phyloP scores from a whole-genome alignment of 805 yeast genomes.

The Hanseniaspora mollemarum region DNA sequence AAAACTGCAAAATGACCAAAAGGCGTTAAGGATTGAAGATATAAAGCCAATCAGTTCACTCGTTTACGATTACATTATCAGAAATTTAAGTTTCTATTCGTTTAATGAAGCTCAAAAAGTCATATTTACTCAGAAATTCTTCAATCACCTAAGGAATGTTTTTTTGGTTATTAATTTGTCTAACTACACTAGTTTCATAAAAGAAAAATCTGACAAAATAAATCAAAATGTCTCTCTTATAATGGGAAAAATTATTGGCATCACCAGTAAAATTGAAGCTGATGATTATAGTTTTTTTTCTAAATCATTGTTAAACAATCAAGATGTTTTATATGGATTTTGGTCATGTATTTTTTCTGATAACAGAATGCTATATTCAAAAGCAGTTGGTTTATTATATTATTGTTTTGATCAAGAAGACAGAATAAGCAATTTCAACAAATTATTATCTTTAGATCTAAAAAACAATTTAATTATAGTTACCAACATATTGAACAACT shows the following conservation, averaged over 20 bases:
- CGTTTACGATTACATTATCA: conserved; percentile 12
- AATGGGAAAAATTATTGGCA: conserved; percentile 21
- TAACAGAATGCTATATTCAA: conserved; percentile 45
- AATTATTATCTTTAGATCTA: conserved; percentile 37
- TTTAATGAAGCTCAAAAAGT: conserved; percentile 6
- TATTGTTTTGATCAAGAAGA: conserved; percentile 74
- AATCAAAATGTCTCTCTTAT: conserved; percentile 3
- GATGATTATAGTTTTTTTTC: conserved; percentile 23
- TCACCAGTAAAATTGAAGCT: conserved; percentile 17
- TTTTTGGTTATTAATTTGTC: conserved; percentile 25
- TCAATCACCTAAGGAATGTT: conserved; percentile 26
- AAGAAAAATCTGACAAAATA: conserved; percentile 24
- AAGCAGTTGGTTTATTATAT: conserved; percentile 58
- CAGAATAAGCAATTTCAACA: conserved; percentile 61
- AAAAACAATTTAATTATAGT: conserved; percentile 40
- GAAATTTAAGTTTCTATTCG: neutral
- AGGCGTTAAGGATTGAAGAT: conserved; percentile 24
- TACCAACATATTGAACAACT: conserved; percentile 35
- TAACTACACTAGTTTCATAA: conserved; percentile 21
- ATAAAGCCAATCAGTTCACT: conserved; percentile 27
- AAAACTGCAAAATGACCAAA: conserved; percentile 27
- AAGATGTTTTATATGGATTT: conserved; percentile 45
- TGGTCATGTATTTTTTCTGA: conserved; percentile 70
- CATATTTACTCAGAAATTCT: conserved; percentile 20
- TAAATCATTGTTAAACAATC: conserved; percentile 30